Evolutionary conservation across 2,329 filamentous ascomycete genomes (phyloP), one percentile per base, ranked within the genome.

Genomic region (Ophiocordyceps camponoti-saundersi): DNA sequence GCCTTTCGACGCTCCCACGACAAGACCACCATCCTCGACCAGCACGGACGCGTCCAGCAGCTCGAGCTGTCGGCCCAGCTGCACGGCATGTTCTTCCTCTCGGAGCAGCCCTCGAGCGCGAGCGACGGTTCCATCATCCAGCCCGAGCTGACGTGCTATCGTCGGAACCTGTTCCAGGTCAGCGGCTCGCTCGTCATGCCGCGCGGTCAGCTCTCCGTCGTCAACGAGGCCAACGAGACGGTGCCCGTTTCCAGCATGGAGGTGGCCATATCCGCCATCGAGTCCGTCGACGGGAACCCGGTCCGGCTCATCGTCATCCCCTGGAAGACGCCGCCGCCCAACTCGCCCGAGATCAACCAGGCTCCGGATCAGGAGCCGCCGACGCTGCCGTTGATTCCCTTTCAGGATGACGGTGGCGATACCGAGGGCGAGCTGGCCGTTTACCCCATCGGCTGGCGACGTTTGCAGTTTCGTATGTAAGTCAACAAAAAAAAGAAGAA

Each of bases 251-350:
- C 79, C 52, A 83, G 73, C 52, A 85, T 90, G 62, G 89, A 96
- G 61, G 78, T 95, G 46, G 80, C 82, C 47, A 85, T 96, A 44
- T 93, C 87, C 6, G 90, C 90, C 10, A 94, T 88, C 44, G 90
- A 96, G 61, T 95, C 90, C 2, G 88, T 95, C 16, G 90, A 96
- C 61, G 86, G 87, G 32, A 90, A 95, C 55, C 69, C 85, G 0
- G 87, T 95, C 42, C 90, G 93, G 56, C 80, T 96, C 51, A 95
- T 96, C 52, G 92, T 92, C 8, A 94, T 96, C 49, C 90, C 90
- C 1, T 96, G 90, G 90, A 96, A 96, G 69, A 95, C 89, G 2
- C 89, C 88, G 1, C 85, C 84, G 26, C 85, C 85, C 45, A 85
- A 82, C 63, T 78, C 80, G 3, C 73, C 79, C n/a, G 77, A 82